Base-by-base conservation (phyloP, 2,329 filamentous ascomycete genomes). In the Fusarium sp. region DNA sequence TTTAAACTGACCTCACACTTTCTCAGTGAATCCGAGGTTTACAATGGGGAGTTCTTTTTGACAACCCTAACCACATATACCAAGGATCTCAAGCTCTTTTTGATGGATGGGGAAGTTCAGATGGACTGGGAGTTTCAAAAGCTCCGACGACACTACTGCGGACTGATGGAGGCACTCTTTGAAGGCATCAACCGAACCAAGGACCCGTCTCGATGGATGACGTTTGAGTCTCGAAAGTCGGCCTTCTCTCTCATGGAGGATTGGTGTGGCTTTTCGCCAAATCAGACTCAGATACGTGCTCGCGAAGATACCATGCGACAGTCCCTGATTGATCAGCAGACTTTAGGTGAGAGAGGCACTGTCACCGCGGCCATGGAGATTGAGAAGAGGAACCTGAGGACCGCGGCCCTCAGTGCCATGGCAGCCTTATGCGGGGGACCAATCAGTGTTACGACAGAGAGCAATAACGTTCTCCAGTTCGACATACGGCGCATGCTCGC, bases 171-270 rank as follows among this genome's bases (percentile, higher is more conserved):
- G 80, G 94, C 95, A 68, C 86, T 99, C 0, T 99, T 98, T 75
- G 94, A 97, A 76, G 95, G 94, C 7, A 95, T 98, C 77, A 97
- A 96, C 76, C 90, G 92, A 61, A 95, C 95, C 0, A 92, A 92
- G 71, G 94, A 98, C 70, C 93, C 95, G 2, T 92, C 94, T 6
- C 90, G 95, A 35, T 99, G 97, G 96, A 97, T 99, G 91, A 95
- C 97, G 0, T 99, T 99, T 79, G 97, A 99, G 81, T 94, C 95
- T 14, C 89, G 97, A 45, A 98, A 98, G 81, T 98, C 97, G 6
- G 94, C 96, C 0, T 99, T 99, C 80, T 92, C 95, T 1, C 85
- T 99, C 57, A 98, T 99, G 95, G 97, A 99, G 83, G 96, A 98
- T 75, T 99, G 97, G 97, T 99, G 97, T 81, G 97, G 97, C 3